Evolutionary conservation across 148 eudicot genomes (phyloP), one percentile per base, ranked within the genome.

Genomic region (Arctostaphylos glauca): DNA sequence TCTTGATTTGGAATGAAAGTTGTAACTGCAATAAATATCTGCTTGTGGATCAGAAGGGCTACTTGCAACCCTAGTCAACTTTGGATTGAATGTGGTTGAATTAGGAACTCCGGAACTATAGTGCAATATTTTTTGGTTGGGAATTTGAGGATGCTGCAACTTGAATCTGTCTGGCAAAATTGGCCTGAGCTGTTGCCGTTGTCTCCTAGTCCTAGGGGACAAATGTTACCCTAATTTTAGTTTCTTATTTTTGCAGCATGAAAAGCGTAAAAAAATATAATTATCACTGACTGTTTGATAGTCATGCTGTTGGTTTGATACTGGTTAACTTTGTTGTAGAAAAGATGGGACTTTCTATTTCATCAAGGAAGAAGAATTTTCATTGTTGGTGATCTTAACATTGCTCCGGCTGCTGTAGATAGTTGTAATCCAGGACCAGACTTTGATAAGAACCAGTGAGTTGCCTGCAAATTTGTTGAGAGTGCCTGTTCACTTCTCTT

Each of bases 391-490:
- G 99, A 96, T 87, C 90, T 96, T 84, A 96, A 96, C 82, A 93
- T 96, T 87, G 94, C 98, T 77, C 99, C 99, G 79, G 90, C 91
- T 83, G 88, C 94, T 64, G 87, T 93, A 68, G 99, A 96, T 90
- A 92, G 98, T 66, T 96, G 99, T 84, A 97, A 96, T 44, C 97
- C 99, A 56, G 91, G 91, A 71, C 92, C 95, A 21, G 98, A 94
- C 82, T 96, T 94, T 84, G 98, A 93, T 83, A 89, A 93, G 77
- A 94, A 96, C 84, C 90, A 93, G 99, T 96, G 84, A 91, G 94
- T 81, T 81, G 68, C 86, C 84, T 19, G n/a, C 38, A 48, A 62
- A 21, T 47, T 55, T 84, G 52, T 80, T 4, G 5, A 25, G 14
- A 55, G 23, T 83, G n/a, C 44, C 56, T 83, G 81, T 25, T 31